A percentile compares a stretch with the other conserved stretches of the same genome.
Evolutionary conservation across 2,329 filamentous ascomycete species (phyloP).

Genomic region (Elsinoe necatrix): DNA sequence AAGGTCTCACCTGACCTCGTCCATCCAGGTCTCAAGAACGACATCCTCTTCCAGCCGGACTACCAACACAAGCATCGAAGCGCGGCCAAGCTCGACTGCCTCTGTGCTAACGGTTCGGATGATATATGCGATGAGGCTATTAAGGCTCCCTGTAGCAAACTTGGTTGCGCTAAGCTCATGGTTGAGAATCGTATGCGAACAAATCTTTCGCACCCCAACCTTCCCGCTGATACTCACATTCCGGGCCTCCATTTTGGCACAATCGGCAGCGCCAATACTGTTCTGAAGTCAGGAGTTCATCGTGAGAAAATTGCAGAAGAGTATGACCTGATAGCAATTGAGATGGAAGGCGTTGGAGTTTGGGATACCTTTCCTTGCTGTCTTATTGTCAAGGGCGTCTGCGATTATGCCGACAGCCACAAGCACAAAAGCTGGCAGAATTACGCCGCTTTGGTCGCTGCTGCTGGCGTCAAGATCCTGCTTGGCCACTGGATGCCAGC

Average conservation of each 20-base stretch:
- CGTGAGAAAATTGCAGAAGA: not conserved
- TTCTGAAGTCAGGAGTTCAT: conserved; percentile 12
- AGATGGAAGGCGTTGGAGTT: conserved; percentile 19
- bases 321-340: conserved; percentile 14
- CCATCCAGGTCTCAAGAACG: conserved; percentile 20
- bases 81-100: not conserved
- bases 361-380: conserved; percentile 15
- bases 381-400: conserved; percentile 18
- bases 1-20: not conserved
- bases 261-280: conserved; percentile 2
- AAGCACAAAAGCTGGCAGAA: conserved; percentile 19
- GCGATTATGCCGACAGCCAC: conserved; percentile 19
- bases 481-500: not conserved
- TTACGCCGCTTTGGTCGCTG: conserved; percentile 17
- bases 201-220: not conserved
- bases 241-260: conserved; percentile 10
- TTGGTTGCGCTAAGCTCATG: not conserved
- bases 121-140: not conserved
- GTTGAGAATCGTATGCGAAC: not conserved
- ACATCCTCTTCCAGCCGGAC: conserved; percentile 20
- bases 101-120: not conserved
- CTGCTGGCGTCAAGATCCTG: conserved; percentile 15
- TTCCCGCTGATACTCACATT: not conserved
- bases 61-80: conserved; percentile 24
- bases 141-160: not conserved